These are phyloP conservation scores for Podospora australis DNA, from an alignment of 495 filamentous ascomycete species.

Conservation along the genomic window DNA sequence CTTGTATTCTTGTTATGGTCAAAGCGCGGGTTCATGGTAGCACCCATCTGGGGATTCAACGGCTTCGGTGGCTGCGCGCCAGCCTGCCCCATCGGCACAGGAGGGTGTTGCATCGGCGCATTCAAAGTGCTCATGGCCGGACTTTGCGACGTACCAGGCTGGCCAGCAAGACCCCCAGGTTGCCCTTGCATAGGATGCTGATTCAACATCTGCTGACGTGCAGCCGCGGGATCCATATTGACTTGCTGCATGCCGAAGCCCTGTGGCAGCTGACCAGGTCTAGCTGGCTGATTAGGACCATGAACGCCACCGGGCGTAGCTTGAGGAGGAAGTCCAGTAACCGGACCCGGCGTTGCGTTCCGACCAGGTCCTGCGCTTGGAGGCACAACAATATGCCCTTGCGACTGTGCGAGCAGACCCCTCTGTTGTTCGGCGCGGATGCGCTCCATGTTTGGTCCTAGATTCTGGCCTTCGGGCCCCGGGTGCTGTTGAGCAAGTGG, in stretches of 20 bases:
- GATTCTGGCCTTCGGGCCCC: conserved; percentile 32
- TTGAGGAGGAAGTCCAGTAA: conserved; percentile 32
- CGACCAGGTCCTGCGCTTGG: conserved; percentile 39
- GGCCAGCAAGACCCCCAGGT: conserved; percentile 37
- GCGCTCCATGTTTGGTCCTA: conserved; percentile 38
- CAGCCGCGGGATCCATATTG: conserved; percentile 34
- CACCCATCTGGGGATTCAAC: conserved; percentile 26
- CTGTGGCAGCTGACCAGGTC: conserved; percentile 31
- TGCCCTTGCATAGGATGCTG: conserved; percentile 42
- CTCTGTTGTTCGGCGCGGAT: conserved; percentile 44
- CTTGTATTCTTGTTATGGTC: conserved; percentile 27
- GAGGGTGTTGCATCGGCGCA: conserved; percentile 40
- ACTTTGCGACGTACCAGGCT: conserved; percentile 42
- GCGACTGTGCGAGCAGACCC: conserved; percentile 39
- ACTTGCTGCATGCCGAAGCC: conserved; percentile 34
- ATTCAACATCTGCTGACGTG: conserved; percentile 25
- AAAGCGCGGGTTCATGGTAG: conserved; percentile 26
- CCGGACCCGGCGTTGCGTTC: conserved; percentile 35
- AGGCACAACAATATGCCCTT: conserved; percentile 47
- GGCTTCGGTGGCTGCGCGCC: conserved; percentile 34
- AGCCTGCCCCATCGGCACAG: conserved; percentile 35
- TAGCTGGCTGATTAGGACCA: conserved; percentile 26
- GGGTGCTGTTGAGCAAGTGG: conserved; percentile 27
- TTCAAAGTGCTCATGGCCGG: conserved; percentile 47
- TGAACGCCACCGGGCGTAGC: conserved; percentile 29